Percentiles rank a stretch among this genome's conserved stretches.
phyloP scores from a whole-genome alignment of 2,329 filamentous ascomycete species.

The Aspergillus sergii region DNA sequence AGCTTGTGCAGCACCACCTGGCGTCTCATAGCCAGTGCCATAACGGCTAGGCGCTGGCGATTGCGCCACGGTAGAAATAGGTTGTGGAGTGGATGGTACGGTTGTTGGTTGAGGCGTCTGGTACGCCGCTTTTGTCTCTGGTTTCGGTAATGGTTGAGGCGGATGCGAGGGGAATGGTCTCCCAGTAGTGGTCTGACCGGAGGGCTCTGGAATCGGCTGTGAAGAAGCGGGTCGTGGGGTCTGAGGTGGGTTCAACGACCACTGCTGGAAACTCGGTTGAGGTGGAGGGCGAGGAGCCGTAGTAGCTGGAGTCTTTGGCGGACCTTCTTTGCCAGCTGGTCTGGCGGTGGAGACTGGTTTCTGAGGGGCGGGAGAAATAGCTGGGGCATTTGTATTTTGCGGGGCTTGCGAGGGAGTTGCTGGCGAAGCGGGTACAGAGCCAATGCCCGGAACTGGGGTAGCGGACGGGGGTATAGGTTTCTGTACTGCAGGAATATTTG shows the following conservation, averaged over 20 bases:
- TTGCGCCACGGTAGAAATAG: constrained; percentile 21
- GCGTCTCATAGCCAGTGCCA: constrained; percentile 31
- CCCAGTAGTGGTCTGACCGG: constrained; percentile 18
- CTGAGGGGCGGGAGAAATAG: constrained; percentile 17
- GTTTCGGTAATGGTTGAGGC: constrained; percentile 20
- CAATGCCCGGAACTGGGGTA: constrained; percentile 23
- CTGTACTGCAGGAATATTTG: constrained; percentile 13
- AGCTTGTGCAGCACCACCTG: constrained; percentile 27
- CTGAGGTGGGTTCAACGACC: constrained; percentile 37
- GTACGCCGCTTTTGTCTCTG: constrained; percentile 17
- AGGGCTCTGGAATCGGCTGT: constrained; percentile 20
- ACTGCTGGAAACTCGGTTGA: constrained; percentile 41
- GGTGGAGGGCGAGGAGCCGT: constrained; percentile 25
- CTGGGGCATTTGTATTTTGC: constrained; percentile 22
- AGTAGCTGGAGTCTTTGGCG: constrained; percentile 17
- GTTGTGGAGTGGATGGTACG: constrained; percentile 32
- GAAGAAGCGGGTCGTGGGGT: constrained; percentile 31
- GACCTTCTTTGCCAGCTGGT: constrained; percentile 19
- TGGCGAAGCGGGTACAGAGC: constrained; percentile 18
- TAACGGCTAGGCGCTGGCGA: constrained; percentile 28
- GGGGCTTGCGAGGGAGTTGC: constrained; percentile 30
- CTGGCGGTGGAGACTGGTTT: constrained; percentile 16
- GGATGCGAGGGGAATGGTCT: constrained; percentile 24
- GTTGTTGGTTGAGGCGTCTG: constrained; percentile 21
- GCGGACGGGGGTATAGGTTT: constrained; percentile 20